These are phyloP conservation scores for Dendrobium officinale DNA, from an alignment of 106 monocot species.

Conservation along the genomic window DNA sequence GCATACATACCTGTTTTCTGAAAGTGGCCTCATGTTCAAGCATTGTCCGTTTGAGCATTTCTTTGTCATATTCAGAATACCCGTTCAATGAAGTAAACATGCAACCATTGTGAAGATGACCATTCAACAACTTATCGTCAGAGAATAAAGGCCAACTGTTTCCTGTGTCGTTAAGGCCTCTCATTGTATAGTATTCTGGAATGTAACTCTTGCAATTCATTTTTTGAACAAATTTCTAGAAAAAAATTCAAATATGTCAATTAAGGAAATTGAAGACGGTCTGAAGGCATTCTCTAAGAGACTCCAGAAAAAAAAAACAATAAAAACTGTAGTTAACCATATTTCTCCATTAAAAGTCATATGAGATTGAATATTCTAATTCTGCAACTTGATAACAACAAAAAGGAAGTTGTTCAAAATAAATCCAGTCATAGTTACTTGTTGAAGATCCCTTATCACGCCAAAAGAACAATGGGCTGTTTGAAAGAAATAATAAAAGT, in stretches of 20 bases:
- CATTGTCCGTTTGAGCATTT: constrained; percentile 54
- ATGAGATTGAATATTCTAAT: not conserved
- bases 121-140: constrained; percentile 24
- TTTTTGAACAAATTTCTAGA: constrained; percentile 56
- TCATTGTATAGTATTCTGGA: constrained; percentile 35
- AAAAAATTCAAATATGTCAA: constrained; percentile 5
- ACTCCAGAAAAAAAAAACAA: not conserved
- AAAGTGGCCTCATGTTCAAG: constrained; percentile 77
- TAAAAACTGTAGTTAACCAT: not conserved
- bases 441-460: no score
- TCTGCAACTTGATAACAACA: not conserved
- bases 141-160: constrained; percentile 31
- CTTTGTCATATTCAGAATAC: constrained; percentile 47
- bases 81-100: constrained; percentile 10
- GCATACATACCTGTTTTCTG: constrained; percentile 54
- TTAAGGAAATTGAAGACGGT: not conserved
- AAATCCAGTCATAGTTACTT: no score
- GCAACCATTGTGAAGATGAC: constrained; percentile 19
- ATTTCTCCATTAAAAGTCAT: not conserved
- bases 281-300: not conserved
- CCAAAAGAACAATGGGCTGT: not conserved
- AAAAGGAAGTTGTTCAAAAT: not conserved
- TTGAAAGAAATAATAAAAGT: not conserved
- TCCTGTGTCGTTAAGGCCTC: constrained; percentile 37
- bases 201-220: constrained; percentile 41